These are phyloP conservation scores for Omphalea diandra DNA, from an alignment of 441 rosid species.

Conservation along the genomic window DNA sequence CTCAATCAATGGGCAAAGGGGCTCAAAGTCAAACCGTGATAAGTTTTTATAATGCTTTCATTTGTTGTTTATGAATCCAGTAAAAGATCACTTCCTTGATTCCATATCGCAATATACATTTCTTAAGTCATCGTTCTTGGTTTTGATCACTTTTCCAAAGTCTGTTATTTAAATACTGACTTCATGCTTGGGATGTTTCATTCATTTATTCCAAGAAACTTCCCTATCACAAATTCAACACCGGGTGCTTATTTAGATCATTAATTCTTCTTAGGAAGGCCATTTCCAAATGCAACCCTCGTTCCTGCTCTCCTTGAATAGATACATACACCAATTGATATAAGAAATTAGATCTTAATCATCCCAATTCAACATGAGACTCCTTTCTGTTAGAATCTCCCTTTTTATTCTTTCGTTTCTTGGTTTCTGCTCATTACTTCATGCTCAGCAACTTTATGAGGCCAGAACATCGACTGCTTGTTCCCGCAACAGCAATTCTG, in stretches of 20 bases:
- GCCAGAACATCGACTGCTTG: constrained; percentile 48
- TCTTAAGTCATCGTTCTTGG: not conserved
- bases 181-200: constrained; percentile 4
- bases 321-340: not conserved
- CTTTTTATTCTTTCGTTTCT: constrained; percentile 9
- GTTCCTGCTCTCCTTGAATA: not conserved
- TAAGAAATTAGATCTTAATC: not conserved
- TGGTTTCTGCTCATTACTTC: constrained; percentile 26
- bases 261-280: not conserved
- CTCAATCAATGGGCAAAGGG: too few species aligned
- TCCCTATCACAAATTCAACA: not conserved
- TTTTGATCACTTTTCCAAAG: not conserved
- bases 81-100: constrained; percentile 3
- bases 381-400: constrained; percentile 16
- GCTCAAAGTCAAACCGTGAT: too few species aligned
- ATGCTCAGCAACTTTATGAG: constrained; percentile 68
- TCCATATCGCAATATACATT: not conserved
- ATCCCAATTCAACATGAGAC: constrained; percentile 28
- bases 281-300: not conserved
- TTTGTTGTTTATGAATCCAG: not conserved
- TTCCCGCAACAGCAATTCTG: constrained; percentile 36
- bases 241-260: not conserved
- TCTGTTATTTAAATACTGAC: not conserved
- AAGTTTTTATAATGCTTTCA: not conserved
- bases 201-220: constrained; percentile 2